Conservation (phyloP, 805 yeast genomes). For the Saccharomyces kudriavzevii region DNA sequence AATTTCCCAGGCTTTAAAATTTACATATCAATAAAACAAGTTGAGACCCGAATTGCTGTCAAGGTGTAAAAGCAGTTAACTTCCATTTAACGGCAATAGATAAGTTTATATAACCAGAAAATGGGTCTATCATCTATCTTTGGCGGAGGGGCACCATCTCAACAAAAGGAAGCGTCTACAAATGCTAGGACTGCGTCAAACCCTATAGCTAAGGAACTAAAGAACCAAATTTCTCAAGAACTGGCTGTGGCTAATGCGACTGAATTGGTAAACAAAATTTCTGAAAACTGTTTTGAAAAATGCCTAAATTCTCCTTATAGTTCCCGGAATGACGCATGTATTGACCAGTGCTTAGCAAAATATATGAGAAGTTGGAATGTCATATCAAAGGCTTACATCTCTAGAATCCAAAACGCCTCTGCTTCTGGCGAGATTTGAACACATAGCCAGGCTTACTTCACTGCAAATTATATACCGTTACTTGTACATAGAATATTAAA, state of each 20-base stretch:
- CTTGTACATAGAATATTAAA: slow-evolving; percentile 3
- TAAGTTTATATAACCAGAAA: neutral
- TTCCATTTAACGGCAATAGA: neutral
- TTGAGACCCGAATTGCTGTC: neutral
- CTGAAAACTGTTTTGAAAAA: slow-evolving; percentile 78
- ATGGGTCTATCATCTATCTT: slow-evolving; percentile 29
- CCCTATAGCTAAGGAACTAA: slow-evolving; percentile 53
- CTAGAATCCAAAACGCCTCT: slow-evolving; percentile 58
- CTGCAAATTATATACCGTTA: slow-evolving; percentile 1
- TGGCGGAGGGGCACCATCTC: slow-evolving; percentile 24
- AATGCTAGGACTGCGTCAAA: slow-evolving; percentile 23
- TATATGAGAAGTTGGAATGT: slow-evolving; percentile 89
- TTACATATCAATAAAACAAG: neutral
- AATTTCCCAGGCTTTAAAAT: too few species aligned
- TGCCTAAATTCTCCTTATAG: slow-evolving; percentile 61
- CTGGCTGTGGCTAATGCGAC: slow-evolving; percentile 89
- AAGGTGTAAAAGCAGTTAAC: neutral
- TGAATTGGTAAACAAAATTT: slow-evolving; percentile 72
- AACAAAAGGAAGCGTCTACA: slow-evolving; percentile 17
- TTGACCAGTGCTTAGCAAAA: slow-evolving; percentile 72
- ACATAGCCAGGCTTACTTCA: neutral
- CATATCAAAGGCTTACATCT: slow-evolving; percentile 66
- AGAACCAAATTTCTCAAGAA: slow-evolving; percentile 68
- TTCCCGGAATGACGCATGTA: slow-evolving; percentile 54
- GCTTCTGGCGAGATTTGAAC: slow-evolving; percentile 25